A percentile compares a stretch with the other conserved stretches of the same genome.
Evolutionary conservation across 305 asterid genomes (phyloP).

Genomic region (Fraxinus dipetala): DNA sequence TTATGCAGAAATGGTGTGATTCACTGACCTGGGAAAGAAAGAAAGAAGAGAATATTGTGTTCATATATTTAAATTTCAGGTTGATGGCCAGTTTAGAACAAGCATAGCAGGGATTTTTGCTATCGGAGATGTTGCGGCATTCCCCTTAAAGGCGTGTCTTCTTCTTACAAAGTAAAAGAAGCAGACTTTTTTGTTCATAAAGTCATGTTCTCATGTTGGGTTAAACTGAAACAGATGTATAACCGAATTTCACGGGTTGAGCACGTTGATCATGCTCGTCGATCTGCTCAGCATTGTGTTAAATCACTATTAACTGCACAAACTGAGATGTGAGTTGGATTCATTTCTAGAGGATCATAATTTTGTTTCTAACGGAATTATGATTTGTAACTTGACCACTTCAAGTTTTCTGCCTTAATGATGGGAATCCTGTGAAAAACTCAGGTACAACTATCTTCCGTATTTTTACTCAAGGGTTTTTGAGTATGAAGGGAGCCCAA

Average conservation of each 20-base stretch:
- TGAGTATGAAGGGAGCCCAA: conserved; percentile 87
- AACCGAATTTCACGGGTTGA: conserved; percentile 81
- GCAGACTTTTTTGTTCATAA: not conserved
- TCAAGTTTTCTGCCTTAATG: not conserved
- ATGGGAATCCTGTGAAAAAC: not conserved
- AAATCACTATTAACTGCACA: conserved; percentile 74
- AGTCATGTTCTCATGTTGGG: conserved; percentile 15
- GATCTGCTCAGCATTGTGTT: conserved; percentile 87
- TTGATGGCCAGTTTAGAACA: conserved; percentile 86
- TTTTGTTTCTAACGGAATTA: conserved; percentile 5
- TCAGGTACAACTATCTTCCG: conserved; percentile 90
- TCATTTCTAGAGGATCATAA: conserved; percentile 9
- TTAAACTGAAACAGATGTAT: conserved; percentile 57
- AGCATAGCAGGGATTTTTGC: conserved; percentile 85
- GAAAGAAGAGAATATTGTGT: not conserved
- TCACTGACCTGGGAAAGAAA: not conserved
- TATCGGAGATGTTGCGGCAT: conserved; percentile 96
- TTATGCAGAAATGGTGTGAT: not conserved
- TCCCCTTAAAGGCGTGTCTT: conserved; percentile 73
- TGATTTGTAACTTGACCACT: conserved; percentile 3
- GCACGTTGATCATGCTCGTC: conserved; percentile 97
- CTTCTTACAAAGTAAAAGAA: conserved; percentile 15
- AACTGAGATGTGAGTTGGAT: conserved; percentile 53
- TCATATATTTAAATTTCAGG: conserved; percentile 47
- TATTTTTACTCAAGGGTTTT: conserved; percentile 90